Evolutionary conservation across 2,329 filamentous ascomycete genomes (phyloP).

Genomic region (Pestalotiopsis sp.): DNA sequence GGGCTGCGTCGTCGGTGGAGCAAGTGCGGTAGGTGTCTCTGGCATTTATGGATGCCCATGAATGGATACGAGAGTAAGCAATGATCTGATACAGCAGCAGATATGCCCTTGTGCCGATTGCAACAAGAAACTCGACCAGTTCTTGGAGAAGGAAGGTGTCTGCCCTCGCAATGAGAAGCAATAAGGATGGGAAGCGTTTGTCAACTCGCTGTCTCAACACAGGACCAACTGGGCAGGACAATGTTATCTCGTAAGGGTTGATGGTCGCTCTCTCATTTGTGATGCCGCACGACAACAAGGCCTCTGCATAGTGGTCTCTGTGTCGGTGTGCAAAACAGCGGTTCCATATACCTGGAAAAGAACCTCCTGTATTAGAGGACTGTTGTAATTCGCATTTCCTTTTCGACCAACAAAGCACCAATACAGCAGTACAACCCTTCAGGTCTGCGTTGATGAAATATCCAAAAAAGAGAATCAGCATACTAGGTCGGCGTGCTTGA

Average conservation of each 20-base stretch:
- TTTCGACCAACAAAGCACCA: no score
- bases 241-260: neutral
- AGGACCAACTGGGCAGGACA: neutral
- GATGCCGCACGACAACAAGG: neutral
- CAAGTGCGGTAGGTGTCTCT: neutral
- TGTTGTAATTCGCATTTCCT: no score
- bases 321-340: neutral
- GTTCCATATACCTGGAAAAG: neutral
- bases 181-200: neutral
- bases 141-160: neutral
- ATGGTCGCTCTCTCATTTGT: neutral
- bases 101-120: conserved; percentile 3
- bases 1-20: neutral
- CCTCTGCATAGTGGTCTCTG: neutral
- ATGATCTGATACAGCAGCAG: neutral
- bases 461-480: no score
- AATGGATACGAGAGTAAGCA: neutral
- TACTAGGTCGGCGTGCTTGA: no score
- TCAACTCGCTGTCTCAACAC: neutral
- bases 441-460: no score
- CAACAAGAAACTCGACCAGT: neutral
- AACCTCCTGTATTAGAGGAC: neutral
- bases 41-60: neutral
- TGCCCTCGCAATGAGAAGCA: neutral
- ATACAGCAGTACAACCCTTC: no score